Evolutionary conservation across 257 asterid species (phyloP).

Genomic region (Thymus quinquecostatus): DNA sequence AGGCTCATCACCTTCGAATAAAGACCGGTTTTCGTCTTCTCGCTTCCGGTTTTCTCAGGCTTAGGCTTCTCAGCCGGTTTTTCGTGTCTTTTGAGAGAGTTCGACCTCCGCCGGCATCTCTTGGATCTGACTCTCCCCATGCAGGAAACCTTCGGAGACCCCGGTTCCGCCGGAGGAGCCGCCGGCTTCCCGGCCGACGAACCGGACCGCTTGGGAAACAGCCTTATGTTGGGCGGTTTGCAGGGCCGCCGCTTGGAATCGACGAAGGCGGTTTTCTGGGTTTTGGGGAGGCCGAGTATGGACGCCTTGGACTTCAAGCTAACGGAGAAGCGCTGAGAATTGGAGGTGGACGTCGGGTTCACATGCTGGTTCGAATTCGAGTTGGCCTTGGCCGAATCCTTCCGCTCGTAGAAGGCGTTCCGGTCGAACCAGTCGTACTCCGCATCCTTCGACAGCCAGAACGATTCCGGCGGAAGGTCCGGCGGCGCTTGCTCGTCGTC

Average conservation of each 20-base stretch:
- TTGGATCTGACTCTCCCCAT: slow-evolving; percentile 93
- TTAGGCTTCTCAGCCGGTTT: slow-evolving; percentile 36
- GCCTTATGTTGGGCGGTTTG: slow-evolving; percentile 50
- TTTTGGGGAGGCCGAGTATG: slow-evolving; percentile 71
- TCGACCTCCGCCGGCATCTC: slow-evolving; percentile 65
- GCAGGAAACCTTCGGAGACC: slow-evolving; percentile 93
- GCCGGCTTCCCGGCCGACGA: slow-evolving; percentile 45
- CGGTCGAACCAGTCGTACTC: slow-evolving; percentile 93
- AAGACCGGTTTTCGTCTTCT: slow-evolving; percentile 55
- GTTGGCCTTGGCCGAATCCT: slow-evolving; percentile 67
- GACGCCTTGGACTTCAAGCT: slow-evolving; percentile 65
- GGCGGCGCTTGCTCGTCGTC: slow-evolving; percentile 36
- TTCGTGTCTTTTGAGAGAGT: slow-evolving; percentile 40
- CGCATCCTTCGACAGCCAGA: slow-evolving; percentile 86
- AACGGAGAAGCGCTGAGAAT: slow-evolving; percentile 58
- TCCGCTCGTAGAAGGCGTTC: slow-evolving; percentile 77
- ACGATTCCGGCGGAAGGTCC: slow-evolving; percentile 86
- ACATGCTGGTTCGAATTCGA: slow-evolving; percentile 33
- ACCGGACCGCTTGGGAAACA: slow-evolving; percentile 65
- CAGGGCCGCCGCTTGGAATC: slow-evolving; percentile 50
- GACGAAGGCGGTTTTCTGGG: slow-evolving; percentile 55
- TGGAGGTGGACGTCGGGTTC: slow-evolving; percentile 37
- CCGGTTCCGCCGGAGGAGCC: slow-evolving; percentile 60
- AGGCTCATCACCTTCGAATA: slow-evolving; percentile 50
- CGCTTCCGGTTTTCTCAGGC: slow-evolving; percentile 28